Conservation (phyloP, 1,284 basidiomycete genomes). For the Melampsora americana region DNA sequence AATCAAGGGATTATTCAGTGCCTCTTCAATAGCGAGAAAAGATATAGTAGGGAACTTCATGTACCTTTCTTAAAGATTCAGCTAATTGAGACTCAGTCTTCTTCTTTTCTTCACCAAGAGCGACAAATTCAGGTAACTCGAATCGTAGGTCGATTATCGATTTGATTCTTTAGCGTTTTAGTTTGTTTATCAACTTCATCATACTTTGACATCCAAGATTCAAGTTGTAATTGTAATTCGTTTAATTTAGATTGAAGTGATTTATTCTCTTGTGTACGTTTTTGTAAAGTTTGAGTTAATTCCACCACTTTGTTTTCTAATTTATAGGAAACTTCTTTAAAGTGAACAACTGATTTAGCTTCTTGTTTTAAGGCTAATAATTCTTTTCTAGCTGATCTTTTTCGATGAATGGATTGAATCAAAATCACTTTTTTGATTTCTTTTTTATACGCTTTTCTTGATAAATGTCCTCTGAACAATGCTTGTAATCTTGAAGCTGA, state of each 20-base stretch:
- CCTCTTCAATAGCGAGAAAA: background rate
- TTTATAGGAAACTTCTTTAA: constrained; percentile 97
- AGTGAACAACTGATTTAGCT: constrained; percentile 93
- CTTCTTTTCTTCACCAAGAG: constrained; percentile 70
- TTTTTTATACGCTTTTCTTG: constrained; percentile 63
- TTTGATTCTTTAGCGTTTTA: constrained; percentile 70
- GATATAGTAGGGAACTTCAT: background rate
- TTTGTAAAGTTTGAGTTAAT: constrained; percentile 92
- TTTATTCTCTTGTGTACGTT: constrained; percentile 86
- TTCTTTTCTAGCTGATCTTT: constrained; percentile 79
- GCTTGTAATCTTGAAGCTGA: constrained; percentile 77
- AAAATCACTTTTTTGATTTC: constrained; percentile 75
- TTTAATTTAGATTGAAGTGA: constrained; percentile 70
- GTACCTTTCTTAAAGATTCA: constrained; percentile 63
- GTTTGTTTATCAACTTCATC: constrained; percentile 79
- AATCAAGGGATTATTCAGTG: background rate
- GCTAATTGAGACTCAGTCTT: constrained; percentile 79
- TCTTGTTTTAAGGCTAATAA: constrained; percentile 79
- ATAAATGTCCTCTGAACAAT: constrained; percentile 81
- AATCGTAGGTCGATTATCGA: constrained; percentile 67
- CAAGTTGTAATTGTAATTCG: constrained; percentile 78
- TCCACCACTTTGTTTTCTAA: constrained; percentile 99
- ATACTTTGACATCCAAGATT: constrained; percentile 77
- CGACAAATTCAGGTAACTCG: constrained; percentile 73
- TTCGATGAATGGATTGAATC: constrained; percentile 86